Evolutionary conservation across 2,329 filamentous ascomycete genomes (phyloP).

Genomic region (Phyllosticta citribraziliensis): DNA sequence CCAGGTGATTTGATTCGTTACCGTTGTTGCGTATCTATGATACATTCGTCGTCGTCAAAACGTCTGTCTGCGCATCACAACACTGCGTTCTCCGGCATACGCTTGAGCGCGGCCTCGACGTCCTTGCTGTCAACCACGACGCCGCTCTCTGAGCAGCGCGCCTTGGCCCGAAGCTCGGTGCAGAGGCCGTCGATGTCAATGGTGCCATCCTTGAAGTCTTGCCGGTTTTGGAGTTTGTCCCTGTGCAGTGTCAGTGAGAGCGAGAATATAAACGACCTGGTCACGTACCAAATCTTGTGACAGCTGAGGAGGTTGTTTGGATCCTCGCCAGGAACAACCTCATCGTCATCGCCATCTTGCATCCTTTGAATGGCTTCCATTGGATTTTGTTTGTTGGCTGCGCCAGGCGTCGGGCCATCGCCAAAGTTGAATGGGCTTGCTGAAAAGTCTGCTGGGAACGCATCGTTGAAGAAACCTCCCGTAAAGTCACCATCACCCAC

Average conservation of each 20-base stretch:
- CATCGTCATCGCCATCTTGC: slow-evolving; percentile 61
- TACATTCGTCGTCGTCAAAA: background rate
- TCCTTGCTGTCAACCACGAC: slow-evolving; percentile 84
- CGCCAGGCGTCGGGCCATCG: slow-evolving; percentile 27
- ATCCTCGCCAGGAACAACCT: slow-evolving; percentile 50
- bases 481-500: slow-evolving; percentile 56
- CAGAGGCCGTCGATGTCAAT: slow-evolving; percentile 92
- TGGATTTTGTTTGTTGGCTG: slow-evolving; percentile 55
- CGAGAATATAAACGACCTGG: background rate
- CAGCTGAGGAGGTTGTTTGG: slow-evolving; percentile 63
- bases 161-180: slow-evolving; percentile 87
- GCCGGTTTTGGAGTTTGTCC: slow-evolving; percentile 81
- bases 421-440: slow-evolving; percentile 64
- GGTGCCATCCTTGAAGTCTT: slow-evolving; percentile 79
- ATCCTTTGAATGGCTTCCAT: slow-evolving; percentile 68
- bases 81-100: slow-evolving; percentile 25
- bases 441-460: slow-evolving; percentile 69
- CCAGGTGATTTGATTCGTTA: background rate
- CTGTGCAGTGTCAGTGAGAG: slow-evolving; percentile 45
- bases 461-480: slow-evolving; percentile 64
- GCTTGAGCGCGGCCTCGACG: slow-evolving; percentile 55
- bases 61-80: background rate
- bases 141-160: slow-evolving; percentile 84
- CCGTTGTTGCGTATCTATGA: slow-evolving; percentile 7
- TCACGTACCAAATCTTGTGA: slow-evolving; percentile 81